Evolutionary conservation across 306 rosid species (phyloP).

Genomic region (Trifolium fragiferum): DNA sequence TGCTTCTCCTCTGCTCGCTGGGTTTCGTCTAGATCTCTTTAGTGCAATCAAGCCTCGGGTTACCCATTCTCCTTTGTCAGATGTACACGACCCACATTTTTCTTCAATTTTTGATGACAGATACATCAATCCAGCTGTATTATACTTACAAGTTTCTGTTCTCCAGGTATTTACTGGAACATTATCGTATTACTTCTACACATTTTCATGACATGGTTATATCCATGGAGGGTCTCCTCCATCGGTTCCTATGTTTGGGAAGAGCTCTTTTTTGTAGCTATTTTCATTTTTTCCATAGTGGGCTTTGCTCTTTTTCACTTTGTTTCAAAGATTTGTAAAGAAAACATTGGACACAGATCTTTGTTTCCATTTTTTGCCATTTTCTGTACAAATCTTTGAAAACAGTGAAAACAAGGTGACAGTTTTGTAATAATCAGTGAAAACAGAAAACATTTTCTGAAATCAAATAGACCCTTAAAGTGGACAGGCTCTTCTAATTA

Average conservation of each 20-base stretch:
- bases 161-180: slow-evolving; percentile 69
- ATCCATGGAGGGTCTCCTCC: slow-evolving; percentile 27
- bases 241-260: slow-evolving; percentile 24
- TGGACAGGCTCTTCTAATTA: slow-evolving; percentile 1
- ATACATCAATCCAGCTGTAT: slow-evolving; percentile 82
- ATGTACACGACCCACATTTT: slow-evolving; percentile 49
- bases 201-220: slow-evolving; percentile 33
- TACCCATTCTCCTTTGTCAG: slow-evolving; percentile 80
- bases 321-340: not conserved
- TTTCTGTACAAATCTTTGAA: not conserved
- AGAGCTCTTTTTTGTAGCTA: not conserved
- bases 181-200: slow-evolving; percentile 38
- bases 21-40: slow-evolving; percentile 91
- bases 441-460: not conserved
- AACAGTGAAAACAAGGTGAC: not conserved
- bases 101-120: slow-evolving; percentile 75
- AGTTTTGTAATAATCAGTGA: not conserved
- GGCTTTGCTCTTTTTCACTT: not conserved
- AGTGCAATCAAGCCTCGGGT: slow-evolving; percentile 89
- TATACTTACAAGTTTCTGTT: slow-evolving; percentile 78
- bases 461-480: slow-evolving; percentile 11
- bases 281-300: not conserved
- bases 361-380: not conserved
- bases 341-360: not conserved
- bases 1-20: slow-evolving; percentile 77